Base-by-base conservation (phyloP, 169 alveolate species). In the Plasmodium blacklocki region DNA sequence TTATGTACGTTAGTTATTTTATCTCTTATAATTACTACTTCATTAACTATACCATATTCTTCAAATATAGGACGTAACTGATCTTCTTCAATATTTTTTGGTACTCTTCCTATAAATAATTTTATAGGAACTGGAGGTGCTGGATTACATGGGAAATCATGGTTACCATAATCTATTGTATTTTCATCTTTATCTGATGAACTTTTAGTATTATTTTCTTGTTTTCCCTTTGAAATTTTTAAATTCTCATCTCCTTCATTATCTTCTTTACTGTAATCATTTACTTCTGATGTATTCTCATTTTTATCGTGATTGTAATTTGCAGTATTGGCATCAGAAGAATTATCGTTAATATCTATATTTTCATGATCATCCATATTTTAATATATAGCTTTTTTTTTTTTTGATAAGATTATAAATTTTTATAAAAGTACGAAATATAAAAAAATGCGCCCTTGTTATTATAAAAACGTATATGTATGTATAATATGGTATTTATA, bases 111-210 rank as follows among this genome's bases (percentile, higher is more conserved):
- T 43, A 96, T 96, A 62, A 97, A 97, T 29, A 97, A 91, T 93
- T 96, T 96, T 73, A 97, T 95, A 70, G 95, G 97, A 19, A 95
- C 97, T 26, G 97, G 96, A n/a, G 98, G 98, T 21, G 98, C 98
- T 21, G 98, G 98, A 74, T 94, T 89, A 59, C 96, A 94, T 11
- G 96, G 96, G 18, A 85, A 89, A 39, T 59, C 47, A 58, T 83
- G 91, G 15, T 83, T 47, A 68, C 85, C 59, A 15, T 68, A 83
- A 49, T 83, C 91, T n/a, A 76, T 43, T 18, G 52, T 70, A 11
- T 32, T 58, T 21, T 83, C 91, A 68, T 83, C 85, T 49, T 83
- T 83, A 66, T 83, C 91, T 4, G 85, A 67, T 6, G 89, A 52
- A 21, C 45, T 76, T 56, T 83, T 83, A 3, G 74, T 58, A 15